Evolutionary conservation across 192 early-diverging fungal species (phyloP).

Genomic region (Entophlyctis helioformis): DNA sequence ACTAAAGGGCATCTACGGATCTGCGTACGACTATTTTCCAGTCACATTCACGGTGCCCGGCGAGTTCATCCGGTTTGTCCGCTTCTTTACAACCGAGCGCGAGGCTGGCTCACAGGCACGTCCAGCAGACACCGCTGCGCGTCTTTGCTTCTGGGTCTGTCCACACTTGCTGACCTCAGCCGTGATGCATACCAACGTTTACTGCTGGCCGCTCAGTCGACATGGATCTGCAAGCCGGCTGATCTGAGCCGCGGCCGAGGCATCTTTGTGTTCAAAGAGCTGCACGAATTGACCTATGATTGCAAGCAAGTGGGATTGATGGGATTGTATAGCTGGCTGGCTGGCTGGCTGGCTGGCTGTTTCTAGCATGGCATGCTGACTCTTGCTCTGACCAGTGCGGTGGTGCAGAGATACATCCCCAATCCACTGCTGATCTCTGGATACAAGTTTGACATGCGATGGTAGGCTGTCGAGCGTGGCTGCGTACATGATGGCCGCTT

Average conservation of each 20-base stretch:
- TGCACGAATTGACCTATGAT: constrained; percentile 31
- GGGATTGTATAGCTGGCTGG: too few relatives aligned
- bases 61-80: constrained; percentile 30
- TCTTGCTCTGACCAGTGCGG: constrained; percentile 12
- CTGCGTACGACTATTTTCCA: constrained; percentile 27
- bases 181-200: background rate
- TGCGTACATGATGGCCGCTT: background rate
- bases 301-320: constrained; percentile 26
- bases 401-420: constrained; percentile 29
- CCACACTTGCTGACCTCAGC: too few relatives aligned
- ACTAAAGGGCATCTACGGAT: constrained; percentile 29
- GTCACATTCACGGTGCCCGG: constrained; percentile 29
- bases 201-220: constrained; percentile 1
- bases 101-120: constrained; percentile 10
- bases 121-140: too few relatives aligned
- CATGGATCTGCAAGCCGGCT: constrained; percentile 40
- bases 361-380: too few relatives aligned
- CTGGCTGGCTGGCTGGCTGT: too few relatives aligned
- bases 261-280: constrained; percentile 29
- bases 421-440: constrained; percentile 33
- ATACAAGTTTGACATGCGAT: constrained; percentile 39
- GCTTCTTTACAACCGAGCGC: constrained; percentile 20
- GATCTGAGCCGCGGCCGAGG: constrained; percentile 32
- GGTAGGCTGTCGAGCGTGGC: constrained; percentile 8
- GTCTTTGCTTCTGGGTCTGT: too few relatives aligned